Evolutionary conservation across 2,329 filamentous ascomycete species (phyloP).

Genomic region (Epichloe aotearoae): DNA sequence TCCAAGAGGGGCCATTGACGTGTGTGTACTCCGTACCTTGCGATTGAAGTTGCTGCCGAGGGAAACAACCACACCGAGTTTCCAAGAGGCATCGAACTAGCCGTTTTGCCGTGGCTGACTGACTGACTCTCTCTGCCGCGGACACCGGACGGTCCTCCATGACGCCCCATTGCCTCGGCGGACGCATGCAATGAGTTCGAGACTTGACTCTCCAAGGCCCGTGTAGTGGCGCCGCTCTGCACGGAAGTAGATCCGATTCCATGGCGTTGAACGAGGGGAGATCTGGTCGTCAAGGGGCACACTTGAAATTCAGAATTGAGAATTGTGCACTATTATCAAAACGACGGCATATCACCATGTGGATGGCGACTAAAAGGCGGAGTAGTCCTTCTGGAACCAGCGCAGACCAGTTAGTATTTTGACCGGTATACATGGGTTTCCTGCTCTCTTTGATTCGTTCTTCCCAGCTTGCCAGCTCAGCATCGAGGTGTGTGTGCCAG

Average conservation of each 20-base stretch:
- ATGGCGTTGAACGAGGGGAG: no score
- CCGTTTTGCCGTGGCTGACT: no score
- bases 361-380: background rate
- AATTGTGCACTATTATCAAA: no score
- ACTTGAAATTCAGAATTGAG: no score
- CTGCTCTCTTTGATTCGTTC: background rate
- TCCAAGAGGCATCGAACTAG: no score
- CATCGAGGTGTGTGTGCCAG: background rate
- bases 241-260: background rate
- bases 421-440: background rate
- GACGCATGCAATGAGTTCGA: background rate
- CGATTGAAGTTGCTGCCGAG: no score
- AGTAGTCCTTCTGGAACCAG: slow-evolving; percentile 7
- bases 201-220: background rate
- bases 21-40: no score
- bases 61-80: no score
- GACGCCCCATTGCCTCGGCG: background rate
- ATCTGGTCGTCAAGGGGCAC: no score
- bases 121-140: background rate
- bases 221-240: background rate
- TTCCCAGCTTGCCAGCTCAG: background rate
- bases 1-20: no score
- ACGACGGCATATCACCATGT: slow-evolving; percentile 1
- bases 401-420: background rate
- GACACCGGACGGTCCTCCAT: background rate